Evolutionary conservation across 352 stramenopile genomes (phyloP).

Genomic region (Globisporangium orthogonon): DNA sequence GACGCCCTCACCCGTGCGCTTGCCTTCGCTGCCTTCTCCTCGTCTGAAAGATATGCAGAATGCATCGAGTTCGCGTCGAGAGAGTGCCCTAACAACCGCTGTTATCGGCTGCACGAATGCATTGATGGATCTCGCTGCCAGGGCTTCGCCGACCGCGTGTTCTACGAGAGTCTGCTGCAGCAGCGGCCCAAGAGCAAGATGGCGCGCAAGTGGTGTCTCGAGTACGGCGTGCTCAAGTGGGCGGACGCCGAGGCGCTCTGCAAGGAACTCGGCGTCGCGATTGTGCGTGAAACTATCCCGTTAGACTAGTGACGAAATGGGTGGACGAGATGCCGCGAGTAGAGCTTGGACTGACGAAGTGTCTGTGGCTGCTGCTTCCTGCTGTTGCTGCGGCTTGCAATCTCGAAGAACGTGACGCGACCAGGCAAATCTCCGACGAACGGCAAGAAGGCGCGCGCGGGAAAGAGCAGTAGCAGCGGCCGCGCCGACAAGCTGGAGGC

Average conservation of each 20-base stretch:
- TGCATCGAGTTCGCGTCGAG: no score
- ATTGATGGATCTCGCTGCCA: constrained; percentile 11
- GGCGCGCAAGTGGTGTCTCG: constrained; percentile 87
- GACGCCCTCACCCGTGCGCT: constrained; percentile 69
- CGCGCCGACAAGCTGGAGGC: constrained; percentile 36
- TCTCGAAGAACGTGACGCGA: constrained; percentile 43
- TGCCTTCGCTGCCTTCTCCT: background rate
- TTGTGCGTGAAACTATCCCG: constrained; percentile 25
- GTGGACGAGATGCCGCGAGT: no score
- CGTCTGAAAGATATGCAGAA: no score
- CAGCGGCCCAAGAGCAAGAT: constrained; percentile 82
- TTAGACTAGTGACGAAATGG: no score
- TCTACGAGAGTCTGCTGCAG: constrained; percentile 87
- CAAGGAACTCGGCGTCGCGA: constrained; percentile 55
- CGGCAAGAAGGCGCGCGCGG: constrained; percentile 23
- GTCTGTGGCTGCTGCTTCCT: no score
- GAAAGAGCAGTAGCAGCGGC: constrained; percentile 13
- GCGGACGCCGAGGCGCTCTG: constrained; percentile 73
- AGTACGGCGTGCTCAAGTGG: constrained; percentile 88
- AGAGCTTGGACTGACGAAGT: no score
- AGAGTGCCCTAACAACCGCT: no score
- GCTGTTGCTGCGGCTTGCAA: no score
- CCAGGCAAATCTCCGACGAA: constrained; percentile 34
- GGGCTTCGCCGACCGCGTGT: constrained; percentile 85
- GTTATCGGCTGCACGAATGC: no score